A percentile compares a stretch with the other conserved stretches of the same genome.
These are phyloP conservation scores for Sarcomyxa edulis DNA, from an alignment of 768 basidiomycete species.

Conservation along the genomic window DNA sequence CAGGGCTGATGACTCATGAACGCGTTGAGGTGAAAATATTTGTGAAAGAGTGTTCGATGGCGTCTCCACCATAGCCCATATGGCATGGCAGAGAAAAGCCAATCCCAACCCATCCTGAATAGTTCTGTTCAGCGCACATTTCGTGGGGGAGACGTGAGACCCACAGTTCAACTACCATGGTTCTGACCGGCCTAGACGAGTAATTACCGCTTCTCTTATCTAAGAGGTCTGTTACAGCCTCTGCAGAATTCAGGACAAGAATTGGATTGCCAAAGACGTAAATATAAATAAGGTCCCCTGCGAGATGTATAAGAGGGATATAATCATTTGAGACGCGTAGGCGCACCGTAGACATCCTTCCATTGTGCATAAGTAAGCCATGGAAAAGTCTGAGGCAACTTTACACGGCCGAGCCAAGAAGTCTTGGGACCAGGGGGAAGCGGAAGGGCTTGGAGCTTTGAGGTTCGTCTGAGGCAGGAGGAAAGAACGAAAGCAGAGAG, in stretches of 20 bases:
- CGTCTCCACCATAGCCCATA: slow-evolving; percentile 29
- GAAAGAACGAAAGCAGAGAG: slow-evolving; percentile 9
- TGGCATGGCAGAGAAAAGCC: slow-evolving; percentile 35
- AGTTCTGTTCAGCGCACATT: neutral
- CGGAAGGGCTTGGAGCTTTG: slow-evolving; percentile 13
- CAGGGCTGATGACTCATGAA: slow-evolving; percentile 20
- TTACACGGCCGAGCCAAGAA: slow-evolving; percentile 27
- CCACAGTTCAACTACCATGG: slow-evolving; percentile 40
- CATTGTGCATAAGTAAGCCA: slow-evolving; percentile 43
- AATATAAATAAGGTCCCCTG: slow-evolving; percentile 44
- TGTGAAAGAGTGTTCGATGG: slow-evolving; percentile 32
- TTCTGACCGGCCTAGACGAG: slow-evolving; percentile 34
- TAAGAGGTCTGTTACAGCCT: slow-evolving; percentile 35
- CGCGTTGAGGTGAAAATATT: slow-evolving; percentile 26
- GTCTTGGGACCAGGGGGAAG: slow-evolving; percentile 38
- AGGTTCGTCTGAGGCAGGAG: slow-evolving; percentile 6
- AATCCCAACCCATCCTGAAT: slow-evolving; percentile 41
- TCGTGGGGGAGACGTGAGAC: slow-evolving; percentile 9
- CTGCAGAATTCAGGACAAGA: slow-evolving; percentile 38
- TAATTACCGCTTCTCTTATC: slow-evolving; percentile 40
- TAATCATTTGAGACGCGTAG: neutral
- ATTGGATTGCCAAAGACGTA: slow-evolving; percentile 40
- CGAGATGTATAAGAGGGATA: slow-evolving; percentile 4
- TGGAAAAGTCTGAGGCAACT: slow-evolving; percentile 30
- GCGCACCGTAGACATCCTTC: slow-evolving; percentile 35